Evolutionary conservation across 805 yeast species (phyloP), one percentile per base, ranked within the genome.

Genomic region (Yarrowia bubula): DNA sequence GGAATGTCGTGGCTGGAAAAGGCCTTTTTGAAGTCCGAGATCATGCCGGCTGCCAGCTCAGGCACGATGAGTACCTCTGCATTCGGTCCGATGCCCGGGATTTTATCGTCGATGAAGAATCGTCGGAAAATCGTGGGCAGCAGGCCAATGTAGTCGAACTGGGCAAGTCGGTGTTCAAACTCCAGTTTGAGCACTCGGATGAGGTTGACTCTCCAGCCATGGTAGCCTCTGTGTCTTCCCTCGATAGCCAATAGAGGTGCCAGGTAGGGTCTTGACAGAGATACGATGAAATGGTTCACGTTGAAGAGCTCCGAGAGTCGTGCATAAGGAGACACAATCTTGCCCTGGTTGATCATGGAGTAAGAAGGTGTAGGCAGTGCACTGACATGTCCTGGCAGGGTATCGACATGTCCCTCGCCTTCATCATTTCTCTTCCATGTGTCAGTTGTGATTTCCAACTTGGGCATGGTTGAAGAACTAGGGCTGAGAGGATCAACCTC

Each of bases 251-350:
- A 83, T 65, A 93, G 78, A 0, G 98, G 98, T 0, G 97, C 97
- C 70, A 93, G 78, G 71, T 93, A 95, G 0, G 98, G 98, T 68
- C 98, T 82, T 8, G 98, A 97, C 69, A 93, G 80, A 18, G 97
- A 90, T 1, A 92, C 92, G 35, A 95, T 81, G 72, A 91, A 93
- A 75, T 92, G 96, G 75, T 95, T 95, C 28, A 95, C 98, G 71
- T 95, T 95, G 79, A 93, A 95, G 66, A 93, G 80, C 74, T 95
- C 98, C 0, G 97, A 88, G 55, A 93, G 81, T 64, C 97, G 79
- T 0, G 95, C 89, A 73, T 93, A 93, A 0, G 98, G 97, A 10
- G 88, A 84, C 44, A 83, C 81, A 70, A 81, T 73, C 70, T 84
- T 72, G 65, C 78, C 70, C 69, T 68, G 64, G 64, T 70, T 70